These are phyloP conservation scores for Argentina anserina DNA, from an alignment of 306 rosid genomes.

Conservation along the genomic window DNA sequence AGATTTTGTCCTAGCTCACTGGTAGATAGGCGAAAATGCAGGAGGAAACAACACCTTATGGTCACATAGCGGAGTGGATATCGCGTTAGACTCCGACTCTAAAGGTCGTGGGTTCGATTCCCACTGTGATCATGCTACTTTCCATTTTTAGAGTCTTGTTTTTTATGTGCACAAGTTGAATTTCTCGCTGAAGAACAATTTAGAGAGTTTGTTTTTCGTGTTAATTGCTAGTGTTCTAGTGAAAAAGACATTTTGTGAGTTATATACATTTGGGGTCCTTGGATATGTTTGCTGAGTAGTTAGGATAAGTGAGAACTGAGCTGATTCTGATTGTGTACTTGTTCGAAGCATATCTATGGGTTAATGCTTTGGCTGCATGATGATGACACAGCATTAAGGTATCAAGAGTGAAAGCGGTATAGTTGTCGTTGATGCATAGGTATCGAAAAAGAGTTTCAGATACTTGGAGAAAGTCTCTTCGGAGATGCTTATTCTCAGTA, in stretches of 20 bases:
- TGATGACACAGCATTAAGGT: not conserved
- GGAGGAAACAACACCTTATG: not conserved
- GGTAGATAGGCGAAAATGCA: not conserved
- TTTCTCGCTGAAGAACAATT: not conserved
- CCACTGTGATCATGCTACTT: slow-evolving; percentile 80
- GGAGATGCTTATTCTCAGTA: not conserved
- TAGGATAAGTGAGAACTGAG: not conserved
- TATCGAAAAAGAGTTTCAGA: not conserved
- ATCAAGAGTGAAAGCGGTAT: not conserved
- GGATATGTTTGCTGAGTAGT: not conserved
- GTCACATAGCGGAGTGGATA: slow-evolving; percentile 99
- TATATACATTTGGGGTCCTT: not conserved
- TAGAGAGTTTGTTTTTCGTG: not conserved
- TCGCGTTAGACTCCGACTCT: slow-evolving; percentile 99
- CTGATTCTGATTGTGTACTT: not conserved
- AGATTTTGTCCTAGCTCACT: no score
- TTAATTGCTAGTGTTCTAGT: not conserved
- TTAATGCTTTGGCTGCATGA: not conserved
- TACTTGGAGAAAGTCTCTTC: not conserved
- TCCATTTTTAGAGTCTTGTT: not conserved
- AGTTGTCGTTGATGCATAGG: not conserved
- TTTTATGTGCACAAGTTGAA: not conserved
- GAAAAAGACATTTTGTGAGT: not conserved
- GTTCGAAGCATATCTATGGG: not conserved
- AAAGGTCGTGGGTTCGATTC: slow-evolving; percentile 99